Conservation (phyloP, 805 yeast species). For the Ascoidea asiatica region DNA sequence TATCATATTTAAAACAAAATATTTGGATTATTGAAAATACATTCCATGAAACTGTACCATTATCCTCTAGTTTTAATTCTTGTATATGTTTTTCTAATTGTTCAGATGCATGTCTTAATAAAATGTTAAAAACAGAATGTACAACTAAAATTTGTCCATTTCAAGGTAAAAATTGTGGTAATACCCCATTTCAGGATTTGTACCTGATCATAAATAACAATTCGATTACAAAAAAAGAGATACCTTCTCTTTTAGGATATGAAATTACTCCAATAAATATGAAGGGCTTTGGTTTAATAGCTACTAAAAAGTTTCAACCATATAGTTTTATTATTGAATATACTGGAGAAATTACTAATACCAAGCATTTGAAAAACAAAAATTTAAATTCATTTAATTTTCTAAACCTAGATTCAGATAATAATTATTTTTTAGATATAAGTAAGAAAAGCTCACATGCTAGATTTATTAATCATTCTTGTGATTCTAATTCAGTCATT, state of each 20-base stretch:
- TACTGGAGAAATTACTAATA: conserved; percentile 33
- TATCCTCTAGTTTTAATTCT: no score
- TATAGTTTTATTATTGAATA: conserved; percentile 31
- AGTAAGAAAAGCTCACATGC: conserved; percentile 33
- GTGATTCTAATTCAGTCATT: conserved; percentile 32
- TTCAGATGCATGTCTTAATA: not conserved
- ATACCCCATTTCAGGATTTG: not conserved
- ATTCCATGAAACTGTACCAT: no score
- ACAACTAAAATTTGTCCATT: conserved; percentile 1
- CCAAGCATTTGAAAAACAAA: conserved; percentile 23
- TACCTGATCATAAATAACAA: not conserved
- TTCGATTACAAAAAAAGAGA: not conserved
- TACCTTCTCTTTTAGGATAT: not conserved
- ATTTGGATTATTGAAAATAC: no score
- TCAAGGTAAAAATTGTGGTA: not conserved
- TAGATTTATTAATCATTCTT: conserved; percentile 36
- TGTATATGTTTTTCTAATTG: not conserved
- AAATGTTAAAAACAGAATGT: conserved; percentile 4
- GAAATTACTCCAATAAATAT: conserved; percentile 17
- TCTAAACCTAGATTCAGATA: conserved; percentile 28
- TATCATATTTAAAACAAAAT: no score
- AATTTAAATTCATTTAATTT: conserved; percentile 19
- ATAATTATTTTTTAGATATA: conserved; percentile 29
- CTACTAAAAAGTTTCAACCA: conserved; percentile 22
- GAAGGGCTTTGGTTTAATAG: conserved; percentile 30